Conservation (phyloP, 345 rosid genomes). For the Gossypium bickii region DNA sequence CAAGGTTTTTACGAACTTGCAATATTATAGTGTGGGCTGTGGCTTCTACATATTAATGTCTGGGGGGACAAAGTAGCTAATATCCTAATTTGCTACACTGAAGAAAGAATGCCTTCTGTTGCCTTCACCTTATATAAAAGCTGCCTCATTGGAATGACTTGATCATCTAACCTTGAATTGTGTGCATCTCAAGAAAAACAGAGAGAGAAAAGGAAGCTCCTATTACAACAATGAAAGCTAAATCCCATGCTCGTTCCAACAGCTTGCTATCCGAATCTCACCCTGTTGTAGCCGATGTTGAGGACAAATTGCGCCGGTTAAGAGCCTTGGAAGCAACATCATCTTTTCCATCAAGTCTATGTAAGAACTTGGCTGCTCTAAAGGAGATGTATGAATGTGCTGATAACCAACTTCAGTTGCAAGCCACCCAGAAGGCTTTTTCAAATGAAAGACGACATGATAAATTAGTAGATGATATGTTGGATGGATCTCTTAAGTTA, state of each 20-base stretch:
- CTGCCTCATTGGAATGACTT: not conserved
- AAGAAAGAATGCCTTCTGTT: conserved; percentile 9
- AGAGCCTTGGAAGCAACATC: conserved; percentile 12
- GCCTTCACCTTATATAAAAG: not conserved
- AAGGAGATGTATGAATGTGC: conserved; percentile 13
- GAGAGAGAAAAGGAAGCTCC: not conserved
- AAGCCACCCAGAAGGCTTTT: conserved; percentile 10
- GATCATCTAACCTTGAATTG: not conserved
- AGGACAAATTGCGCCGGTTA: conserved; percentile 22
- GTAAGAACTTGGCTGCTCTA: conserved; percentile 16
- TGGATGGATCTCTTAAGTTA: conserved; percentile 26
- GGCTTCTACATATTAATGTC: conserved; percentile 11
- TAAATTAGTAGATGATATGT: not conserved
- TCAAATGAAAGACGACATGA: not conserved
- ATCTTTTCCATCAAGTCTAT: not conserved
- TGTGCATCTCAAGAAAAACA: not conserved
- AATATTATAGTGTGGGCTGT: not conserved
- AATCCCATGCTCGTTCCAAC: conserved; percentile 19
- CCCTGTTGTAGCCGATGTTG: conserved; percentile 9
- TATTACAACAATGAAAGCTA: not conserved
- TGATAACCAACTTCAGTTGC: conserved; percentile 23
- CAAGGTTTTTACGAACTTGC: not conserved
- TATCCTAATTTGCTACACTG: not conserved
- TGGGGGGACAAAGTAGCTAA: not conserved
- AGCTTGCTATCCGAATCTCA: conserved; percentile 27